Evolutionary conservation across 2,329 filamentous ascomycete species (phyloP).

Genomic region (Aureobasidium pullulans): DNA sequence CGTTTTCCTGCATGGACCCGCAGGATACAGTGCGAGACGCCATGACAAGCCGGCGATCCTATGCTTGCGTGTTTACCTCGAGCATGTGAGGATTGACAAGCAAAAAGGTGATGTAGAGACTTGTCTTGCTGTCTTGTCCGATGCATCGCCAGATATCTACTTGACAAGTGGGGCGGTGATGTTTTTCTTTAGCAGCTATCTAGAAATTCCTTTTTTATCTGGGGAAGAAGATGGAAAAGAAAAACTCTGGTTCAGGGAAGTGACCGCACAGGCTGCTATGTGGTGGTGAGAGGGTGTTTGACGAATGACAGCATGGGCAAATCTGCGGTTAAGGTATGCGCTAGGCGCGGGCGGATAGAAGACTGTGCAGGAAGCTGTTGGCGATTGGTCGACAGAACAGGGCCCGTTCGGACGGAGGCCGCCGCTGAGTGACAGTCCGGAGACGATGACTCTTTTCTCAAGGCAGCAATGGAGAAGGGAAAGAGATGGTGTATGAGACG

Average conservation of each 20-base stretch:
- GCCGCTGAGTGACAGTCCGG: background rate
- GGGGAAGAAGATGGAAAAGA: slow-evolving; percentile 6
- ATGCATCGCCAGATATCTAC: background rate
- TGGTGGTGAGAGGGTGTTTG: background rate
- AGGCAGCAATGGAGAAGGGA: background rate
- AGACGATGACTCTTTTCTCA: background rate
- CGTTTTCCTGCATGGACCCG: slow-evolving; percentile 6
- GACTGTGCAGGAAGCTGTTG: background rate
- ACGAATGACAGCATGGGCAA: slow-evolving; percentile 12
- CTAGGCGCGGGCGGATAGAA: background rate
- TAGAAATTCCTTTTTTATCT: slow-evolving; percentile 2
- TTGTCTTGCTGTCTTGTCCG: background rate
- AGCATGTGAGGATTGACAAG: background rate
- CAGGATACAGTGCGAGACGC: background rate
- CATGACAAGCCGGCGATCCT: background rate
- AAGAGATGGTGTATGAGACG: background rate
- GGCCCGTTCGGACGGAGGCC: slow-evolving; percentile 5
- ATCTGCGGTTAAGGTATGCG: slow-evolving; percentile 8
- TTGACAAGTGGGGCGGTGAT: slow-evolving; percentile 3
- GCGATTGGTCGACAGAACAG: slow-evolving; percentile 5
- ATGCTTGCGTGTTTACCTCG: background rate
- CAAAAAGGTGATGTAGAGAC: background rate
- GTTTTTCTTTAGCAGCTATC: background rate
- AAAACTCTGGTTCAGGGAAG: slow-evolving; percentile 9
- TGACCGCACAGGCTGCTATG: slow-evolving; percentile 1